Conservation (phyloP, 371 early-diverging fungal species). For the Dichotomocladium elegans region DNA sequence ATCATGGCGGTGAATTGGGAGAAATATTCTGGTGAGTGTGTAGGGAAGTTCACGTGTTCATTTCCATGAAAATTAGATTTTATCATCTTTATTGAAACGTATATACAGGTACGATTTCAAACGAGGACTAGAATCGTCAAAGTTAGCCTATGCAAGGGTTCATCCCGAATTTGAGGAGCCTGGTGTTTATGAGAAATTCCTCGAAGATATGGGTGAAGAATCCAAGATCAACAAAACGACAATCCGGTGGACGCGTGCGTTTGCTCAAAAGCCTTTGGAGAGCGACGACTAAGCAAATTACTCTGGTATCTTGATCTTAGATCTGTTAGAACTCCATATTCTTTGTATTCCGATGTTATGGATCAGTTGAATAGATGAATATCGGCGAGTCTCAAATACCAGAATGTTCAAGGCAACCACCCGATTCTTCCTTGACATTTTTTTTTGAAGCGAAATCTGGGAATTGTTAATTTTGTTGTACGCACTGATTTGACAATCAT, state of each 20-base stretch:
- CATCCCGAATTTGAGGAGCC: slow-evolving; percentile 9
- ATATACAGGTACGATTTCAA: slow-evolving; percentile 20
- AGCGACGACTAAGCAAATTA: too few relatives aligned
- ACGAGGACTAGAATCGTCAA: slow-evolving; percentile 10
- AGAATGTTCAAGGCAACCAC: too few relatives aligned
- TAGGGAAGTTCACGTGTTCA: neutral
- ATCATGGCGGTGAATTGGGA: slow-evolving; percentile 3
- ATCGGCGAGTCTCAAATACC: too few relatives aligned
- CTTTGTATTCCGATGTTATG: too few relatives aligned
- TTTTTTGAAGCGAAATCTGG: too few relatives aligned
- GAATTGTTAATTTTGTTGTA: too few relatives aligned
- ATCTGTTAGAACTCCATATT: too few relatives aligned
- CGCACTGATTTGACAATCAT: too few relatives aligned
- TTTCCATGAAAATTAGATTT: too few relatives aligned
- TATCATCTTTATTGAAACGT: neutral
- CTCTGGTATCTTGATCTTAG: too few relatives aligned
- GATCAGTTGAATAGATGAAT: too few relatives aligned
- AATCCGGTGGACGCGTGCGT: neutral
- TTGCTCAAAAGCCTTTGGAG: slow-evolving; percentile 1
- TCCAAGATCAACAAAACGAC: slow-evolving; percentile 1
- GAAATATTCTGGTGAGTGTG: slow-evolving; percentile 1
- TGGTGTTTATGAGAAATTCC: slow-evolving; percentile 1
- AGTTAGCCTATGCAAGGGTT: slow-evolving; percentile 3
- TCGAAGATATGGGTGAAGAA: slow-evolving; percentile 4
- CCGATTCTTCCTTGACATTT: too few relatives aligned